Evolutionary conservation across 441 rosid species (phyloP), one percentile per base, ranked within the genome.

Genomic region (Populus hybrid): DNA sequence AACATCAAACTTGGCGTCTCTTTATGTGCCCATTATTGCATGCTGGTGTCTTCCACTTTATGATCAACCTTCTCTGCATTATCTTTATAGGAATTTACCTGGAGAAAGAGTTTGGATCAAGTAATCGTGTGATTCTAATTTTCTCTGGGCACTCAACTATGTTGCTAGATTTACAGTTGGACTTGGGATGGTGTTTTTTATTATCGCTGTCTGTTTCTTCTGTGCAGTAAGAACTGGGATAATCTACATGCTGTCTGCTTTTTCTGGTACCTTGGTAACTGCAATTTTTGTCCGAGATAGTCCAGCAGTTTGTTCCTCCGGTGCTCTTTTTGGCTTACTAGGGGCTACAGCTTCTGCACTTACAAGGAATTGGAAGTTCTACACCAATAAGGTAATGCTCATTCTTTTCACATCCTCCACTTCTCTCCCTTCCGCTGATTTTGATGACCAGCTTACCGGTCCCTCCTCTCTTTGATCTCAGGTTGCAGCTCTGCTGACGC

Each of bases 51-150:
- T 73, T 93, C 77, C 99, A 92, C 86, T 92, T 95, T 20, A 63
- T 88, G 69, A 72, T 90, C 82, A 91, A 95, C 79, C 86, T 93
- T 63, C 73, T 83, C 40, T 75, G 91, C 78, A 78, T 86, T 53
- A 61, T 86, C 76, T 80, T 88, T 82, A 34, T 91, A 12, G 99
- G 99, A 76, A 88, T 92, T 79, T 88, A 85, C 87, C 84, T 95
- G 75, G 99, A 95, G 85, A 90, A 88, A 84, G 93, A 86, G 74
- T 92, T 88, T 75, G 97, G 98, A 78, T 89, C 95, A 72, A 77
- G 99, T 92, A 86, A 82, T 14, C 70, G 24, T 40, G 14, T 18
- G 46, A 1, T 18, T 73, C 79, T 67, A 63, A 34, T 61, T 67
- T 76, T 70, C 64, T 46, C 38, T 21, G 53, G 26, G 69, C 24